phyloP scores from a whole-genome alignment of 495 filamentous ascomycete genomes.

The Penicillium taxi region DNA sequence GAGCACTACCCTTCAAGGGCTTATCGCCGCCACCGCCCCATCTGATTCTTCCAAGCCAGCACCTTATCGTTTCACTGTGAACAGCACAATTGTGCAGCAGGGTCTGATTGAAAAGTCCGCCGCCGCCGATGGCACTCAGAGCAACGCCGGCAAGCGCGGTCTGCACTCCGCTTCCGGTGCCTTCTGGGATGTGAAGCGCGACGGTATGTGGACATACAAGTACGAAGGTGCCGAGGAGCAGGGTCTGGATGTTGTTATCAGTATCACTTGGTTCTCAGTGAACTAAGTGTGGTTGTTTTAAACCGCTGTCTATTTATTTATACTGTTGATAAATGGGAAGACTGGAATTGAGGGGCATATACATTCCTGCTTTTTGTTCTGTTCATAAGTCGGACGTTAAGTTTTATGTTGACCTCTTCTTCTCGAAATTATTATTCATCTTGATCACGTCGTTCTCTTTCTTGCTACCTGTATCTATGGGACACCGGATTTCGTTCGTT shows the following conservation, averaged over 20 bases:
- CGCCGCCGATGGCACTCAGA: slow-evolving; percentile 28
- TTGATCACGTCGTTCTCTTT: too few species aligned
- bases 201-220: slow-evolving; percentile 98
- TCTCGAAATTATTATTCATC: too few species aligned
- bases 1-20: slow-evolving; percentile 77
- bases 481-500: too few species aligned
- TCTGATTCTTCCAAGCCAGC: slow-evolving; percentile 36
- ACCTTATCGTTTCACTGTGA: slow-evolving; percentile 83
- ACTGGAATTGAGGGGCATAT: too few species aligned
- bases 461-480: too few species aligned
- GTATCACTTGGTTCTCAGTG: slow-evolving; percentile 75
- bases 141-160: slow-evolving; percentile 69
- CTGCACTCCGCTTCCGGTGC: slow-evolving; percentile 95
- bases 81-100: slow-evolving; percentile 97
- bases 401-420: too few species aligned
- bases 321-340: too few species aligned
- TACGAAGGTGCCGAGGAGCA: slow-evolving; percentile 74
- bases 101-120: slow-evolving; percentile 37
- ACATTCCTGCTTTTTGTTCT: too few species aligned
- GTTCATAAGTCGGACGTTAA: too few species aligned
- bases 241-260: slow-evolving; percentile 88
- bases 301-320: too few species aligned
- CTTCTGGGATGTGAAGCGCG: slow-evolving; percentile 95
- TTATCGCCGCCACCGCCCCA: slow-evolving; percentile 75
- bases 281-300: slow-evolving; percentile 19